Evolutionary conservation across 805 yeast species (phyloP).

Genomic region (Scheffersomyces lignosus): DNA sequence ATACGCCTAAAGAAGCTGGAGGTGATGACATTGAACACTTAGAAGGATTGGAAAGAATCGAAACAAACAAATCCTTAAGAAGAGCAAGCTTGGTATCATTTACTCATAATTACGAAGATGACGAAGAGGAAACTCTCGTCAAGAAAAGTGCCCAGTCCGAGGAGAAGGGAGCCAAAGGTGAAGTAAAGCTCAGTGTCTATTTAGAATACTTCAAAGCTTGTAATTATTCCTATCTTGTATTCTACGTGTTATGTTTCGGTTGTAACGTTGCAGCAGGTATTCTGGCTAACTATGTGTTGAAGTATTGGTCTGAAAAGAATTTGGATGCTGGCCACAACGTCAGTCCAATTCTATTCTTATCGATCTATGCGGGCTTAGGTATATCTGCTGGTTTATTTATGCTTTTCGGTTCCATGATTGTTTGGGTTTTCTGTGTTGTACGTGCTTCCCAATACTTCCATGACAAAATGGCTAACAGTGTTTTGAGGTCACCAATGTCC

Average conservation of each 20-base stretch:
- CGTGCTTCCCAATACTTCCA: slow-evolving; percentile 35
- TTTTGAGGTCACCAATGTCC: slow-evolving; percentile 41
- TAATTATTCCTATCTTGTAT: slow-evolving; percentile 23
- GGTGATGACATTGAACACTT: slow-evolving; percentile 16
- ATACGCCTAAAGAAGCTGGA: slow-evolving; percentile 16
- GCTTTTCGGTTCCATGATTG: slow-evolving; percentile 26
- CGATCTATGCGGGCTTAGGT: slow-evolving; percentile 28
- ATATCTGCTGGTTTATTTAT: slow-evolving; percentile 25
- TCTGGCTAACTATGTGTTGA: slow-evolving; percentile 29
- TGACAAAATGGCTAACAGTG: slow-evolving; percentile 34
- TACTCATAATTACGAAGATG: slow-evolving; percentile 30
- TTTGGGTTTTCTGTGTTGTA: slow-evolving; percentile 32
- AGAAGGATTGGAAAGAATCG: slow-evolving; percentile 13
- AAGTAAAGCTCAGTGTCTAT: slow-evolving; percentile 28
- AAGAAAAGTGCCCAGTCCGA: slow-evolving; percentile 19
- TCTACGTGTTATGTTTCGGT: slow-evolving; percentile 23
- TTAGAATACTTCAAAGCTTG: slow-evolving; percentile 33
- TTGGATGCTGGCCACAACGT: slow-evolving; percentile 23
- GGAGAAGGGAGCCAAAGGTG: slow-evolving; percentile 20
- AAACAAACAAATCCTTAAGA: slow-evolving; percentile 16
- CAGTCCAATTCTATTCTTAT: slow-evolving; percentile 22
- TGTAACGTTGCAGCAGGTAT: slow-evolving; percentile 18
- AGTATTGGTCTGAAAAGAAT: slow-evolving; percentile 38
- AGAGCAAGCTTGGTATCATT: slow-evolving; percentile 34
- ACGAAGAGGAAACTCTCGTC: slow-evolving; percentile 21